These are phyloP conservation scores for Oryza meyeriana DNA, from an alignment of 176 grass and related monocot species.

Conservation along the genomic window DNA sequence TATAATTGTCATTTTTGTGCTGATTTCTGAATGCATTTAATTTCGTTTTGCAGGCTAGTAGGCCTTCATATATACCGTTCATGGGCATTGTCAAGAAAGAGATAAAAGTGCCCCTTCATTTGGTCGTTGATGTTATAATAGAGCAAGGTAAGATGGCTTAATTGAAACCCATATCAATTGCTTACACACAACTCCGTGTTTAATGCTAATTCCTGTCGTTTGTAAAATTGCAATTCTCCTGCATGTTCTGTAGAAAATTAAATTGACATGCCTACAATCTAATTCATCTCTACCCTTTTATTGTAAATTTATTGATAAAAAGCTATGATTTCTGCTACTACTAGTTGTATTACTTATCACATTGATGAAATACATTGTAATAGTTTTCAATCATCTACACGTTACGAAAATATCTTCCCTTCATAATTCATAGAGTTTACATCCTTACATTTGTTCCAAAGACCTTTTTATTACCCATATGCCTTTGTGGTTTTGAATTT, in stretches of 20 bases:
- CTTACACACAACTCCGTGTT: no score
- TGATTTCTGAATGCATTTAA: neutral
- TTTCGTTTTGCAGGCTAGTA: constrained; percentile 29
- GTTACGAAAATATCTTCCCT: neutral
- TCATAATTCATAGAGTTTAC: neutral
- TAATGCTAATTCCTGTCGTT: no score
- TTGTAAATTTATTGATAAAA: neutral
- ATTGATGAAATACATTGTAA: neutral
- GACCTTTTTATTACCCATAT: neutral
- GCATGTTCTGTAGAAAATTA: neutral
- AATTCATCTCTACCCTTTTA: neutral
- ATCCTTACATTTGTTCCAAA: neutral
- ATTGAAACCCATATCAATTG: neutral
- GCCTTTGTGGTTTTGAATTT: neutral
- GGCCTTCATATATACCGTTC: constrained; percentile 57
- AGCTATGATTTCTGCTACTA: neutral
- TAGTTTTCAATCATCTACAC: neutral
- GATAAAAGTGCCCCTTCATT: constrained; percentile 59
- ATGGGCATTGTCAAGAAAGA: constrained; percentile 48
- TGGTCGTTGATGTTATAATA: constrained; percentile 58
- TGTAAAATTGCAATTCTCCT: neutral
- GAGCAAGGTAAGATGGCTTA: constrained; percentile 51
- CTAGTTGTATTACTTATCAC: neutral
- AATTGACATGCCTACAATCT: neutral
- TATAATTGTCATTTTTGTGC: neutral